Evolutionary conservation across 805 yeast species (phyloP).

Genomic region (Kurtzmaniella cleridarum): DNA sequence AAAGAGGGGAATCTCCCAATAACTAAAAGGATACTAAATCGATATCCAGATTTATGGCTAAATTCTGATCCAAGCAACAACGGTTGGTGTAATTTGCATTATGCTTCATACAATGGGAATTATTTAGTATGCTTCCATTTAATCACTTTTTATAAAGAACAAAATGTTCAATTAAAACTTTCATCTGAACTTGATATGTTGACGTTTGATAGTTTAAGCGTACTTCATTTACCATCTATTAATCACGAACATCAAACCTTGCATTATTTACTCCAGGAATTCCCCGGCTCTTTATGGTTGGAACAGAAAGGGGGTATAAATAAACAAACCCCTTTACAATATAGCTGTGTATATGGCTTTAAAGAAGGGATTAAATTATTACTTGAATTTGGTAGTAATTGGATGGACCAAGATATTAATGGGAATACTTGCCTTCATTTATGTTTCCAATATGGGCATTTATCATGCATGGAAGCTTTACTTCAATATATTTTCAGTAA

Average conservation of each 20-base stretch:
- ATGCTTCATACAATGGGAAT: constrained; percentile 36
- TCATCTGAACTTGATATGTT: constrained; percentile 24
- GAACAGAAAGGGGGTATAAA: constrained; percentile 27
- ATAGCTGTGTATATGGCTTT: constrained; percentile 28
- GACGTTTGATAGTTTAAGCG: constrained; percentile 31
- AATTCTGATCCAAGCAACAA: constrained; percentile 27
- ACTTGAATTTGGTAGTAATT: constrained; percentile 38
- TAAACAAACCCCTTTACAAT: constrained; percentile 34
- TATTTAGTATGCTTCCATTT: constrained; percentile 39
- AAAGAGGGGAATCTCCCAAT: constrained; percentile 34
- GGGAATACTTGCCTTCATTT: constrained; percentile 37
- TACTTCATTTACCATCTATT: constrained; percentile 29
- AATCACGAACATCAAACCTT: constrained; percentile 35
- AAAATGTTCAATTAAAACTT: too few relatives aligned
- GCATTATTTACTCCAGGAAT: constrained; percentile 39
- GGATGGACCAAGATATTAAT: constrained; percentile 20
- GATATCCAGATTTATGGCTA: constrained; percentile 41
- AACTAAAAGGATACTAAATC: constrained; percentile 29
- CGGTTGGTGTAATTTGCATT: constrained; percentile 37
- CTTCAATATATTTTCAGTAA: constrained; percentile 9
- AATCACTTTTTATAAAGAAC: constrained; percentile 24
- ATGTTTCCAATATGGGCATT: constrained; percentile 32
- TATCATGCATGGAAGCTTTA: constrained; percentile 25
- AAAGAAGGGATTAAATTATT: constrained; percentile 33
- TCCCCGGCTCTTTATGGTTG: constrained; percentile 34